Conservation (phyloP, 495 filamentous ascomycete genomes). For the Lasiosphaeria miniovina region DNA sequence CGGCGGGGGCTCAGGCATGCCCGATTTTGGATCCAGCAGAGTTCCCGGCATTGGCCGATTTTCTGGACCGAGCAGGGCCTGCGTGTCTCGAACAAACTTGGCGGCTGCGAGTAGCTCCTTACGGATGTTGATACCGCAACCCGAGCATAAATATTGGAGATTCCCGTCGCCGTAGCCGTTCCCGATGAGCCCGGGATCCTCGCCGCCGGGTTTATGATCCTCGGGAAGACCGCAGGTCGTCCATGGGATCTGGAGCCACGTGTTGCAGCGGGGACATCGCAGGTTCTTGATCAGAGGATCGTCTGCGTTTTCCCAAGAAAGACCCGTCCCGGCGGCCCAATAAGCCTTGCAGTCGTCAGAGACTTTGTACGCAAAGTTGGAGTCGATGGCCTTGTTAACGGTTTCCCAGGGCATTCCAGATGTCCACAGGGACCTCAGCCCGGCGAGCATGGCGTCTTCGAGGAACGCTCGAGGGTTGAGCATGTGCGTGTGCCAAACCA, state of each 20-base stretch:
- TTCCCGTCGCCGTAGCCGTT: conserved; percentile 67
- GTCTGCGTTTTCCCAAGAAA: conserved; percentile 58
- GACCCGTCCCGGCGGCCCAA: conserved; percentile 53
- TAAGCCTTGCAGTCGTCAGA: conserved; percentile 38
- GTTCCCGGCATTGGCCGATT: conserved; percentile 64
- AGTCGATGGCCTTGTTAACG: conserved; percentile 64
- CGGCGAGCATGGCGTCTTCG: conserved; percentile 70
- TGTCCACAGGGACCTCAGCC: conserved; percentile 57
- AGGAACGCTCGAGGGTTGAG: conserved; percentile 76
- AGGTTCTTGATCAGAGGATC: conserved; percentile 49
- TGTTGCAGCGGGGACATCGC: conserved; percentile 56
- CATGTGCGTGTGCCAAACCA: conserved; percentile 89
- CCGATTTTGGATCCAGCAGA: conserved; percentile 42
- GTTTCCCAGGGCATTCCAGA: conserved; percentile 69
- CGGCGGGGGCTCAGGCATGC: conserved; percentile 26
- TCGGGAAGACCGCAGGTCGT: conserved; percentile 50
- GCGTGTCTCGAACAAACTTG: conserved; percentile 57
- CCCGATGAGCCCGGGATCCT: conserved; percentile 27
- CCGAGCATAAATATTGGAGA: conserved; percentile 42
- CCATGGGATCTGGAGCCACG: conserved; percentile 52
- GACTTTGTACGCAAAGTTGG: conserved; percentile 59
- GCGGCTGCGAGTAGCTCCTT: conserved; percentile 53
- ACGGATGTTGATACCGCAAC: conserved; percentile 49
- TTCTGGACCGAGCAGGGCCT: conserved; percentile 37
- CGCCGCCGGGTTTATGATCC: conserved; percentile 15